Evolutionary conservation across 164 flowering plant genomes (phyloP), one percentile per base, ranked within the genome.

Genomic region (Echeveria elegans): DNA sequence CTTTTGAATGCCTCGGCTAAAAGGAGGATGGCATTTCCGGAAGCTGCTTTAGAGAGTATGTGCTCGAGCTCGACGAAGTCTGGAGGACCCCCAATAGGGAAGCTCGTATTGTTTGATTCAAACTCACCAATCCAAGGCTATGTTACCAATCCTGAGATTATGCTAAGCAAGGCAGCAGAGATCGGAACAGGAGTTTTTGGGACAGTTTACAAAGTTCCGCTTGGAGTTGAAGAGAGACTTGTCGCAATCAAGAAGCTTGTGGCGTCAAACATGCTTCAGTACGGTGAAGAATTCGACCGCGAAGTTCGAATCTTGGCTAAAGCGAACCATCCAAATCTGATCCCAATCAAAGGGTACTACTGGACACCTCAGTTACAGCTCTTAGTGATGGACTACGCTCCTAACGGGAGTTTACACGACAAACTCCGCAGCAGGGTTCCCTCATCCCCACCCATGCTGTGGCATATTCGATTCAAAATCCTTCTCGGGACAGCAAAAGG

Each of bases 171-270:
- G 77, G 96, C 92, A 8, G 50, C 86, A 45, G 93, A 83, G 80
- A 80, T 94, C 12, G 98, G 98, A 0, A 79, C 64, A 23, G 99
- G 97, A 24, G 82, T 80, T 0, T 90, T 90, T 62, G 98, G 98
- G 34, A 86, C 91, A 0, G 92, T 91, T 34, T 94, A 85, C 74
- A 86, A 86, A 75, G 91, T 85, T 50, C 66, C 89, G 24, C 19
- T 89, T 6, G 92, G 93, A 66, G 77, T 65, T 6, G 79, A 68
- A 59, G 82, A 79, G 43, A 77, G 78, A 43, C 63, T 59, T 30
- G 74, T 86, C 7, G 96, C 88, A 19, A 76, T 94, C 31, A 94
- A 89, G 71, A 89, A 77, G 74, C 87, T 94, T 10, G 74, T 77
- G 26, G 71, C 86, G 5, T 74, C 92, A 8, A 82, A 87, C 41